These are phyloP conservation scores for Isoetes engelmannii DNA, from an alignment of 83 land plant species.

Conservation along the genomic window DNA sequence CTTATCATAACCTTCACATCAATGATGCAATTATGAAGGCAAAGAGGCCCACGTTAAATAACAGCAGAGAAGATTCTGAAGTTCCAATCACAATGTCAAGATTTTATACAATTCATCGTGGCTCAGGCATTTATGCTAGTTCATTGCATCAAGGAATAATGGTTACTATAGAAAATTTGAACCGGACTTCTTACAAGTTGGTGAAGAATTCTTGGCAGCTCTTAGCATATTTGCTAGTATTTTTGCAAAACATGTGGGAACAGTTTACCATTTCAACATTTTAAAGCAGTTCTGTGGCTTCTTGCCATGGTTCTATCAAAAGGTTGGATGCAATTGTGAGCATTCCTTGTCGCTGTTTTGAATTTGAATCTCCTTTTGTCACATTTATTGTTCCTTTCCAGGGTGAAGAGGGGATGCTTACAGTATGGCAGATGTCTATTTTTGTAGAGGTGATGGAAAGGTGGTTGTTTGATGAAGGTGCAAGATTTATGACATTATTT, in stretches of 20 bases:
- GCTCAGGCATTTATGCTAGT: background rate
- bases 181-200: slow-evolving; percentile 18
- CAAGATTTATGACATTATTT: background rate
- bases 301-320: slow-evolving; percentile 64
- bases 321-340: slow-evolving; percentile 26
- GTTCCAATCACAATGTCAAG: no score
- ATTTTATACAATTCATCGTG: no score
- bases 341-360: slow-evolving; percentile 1
- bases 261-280: slow-evolving; percentile 27
- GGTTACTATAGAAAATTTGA: slow-evolving; percentile 31
- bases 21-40: no score
- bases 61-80: no score
- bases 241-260: slow-evolving; percentile 34
- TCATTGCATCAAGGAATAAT: slow-evolving; percentile 28
- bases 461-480: slow-evolving; percentile 39
- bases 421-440: slow-evolving; percentile 39
- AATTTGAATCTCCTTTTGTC: background rate
- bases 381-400: slow-evolving; percentile 16
- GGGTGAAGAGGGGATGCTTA: slow-evolving; percentile 36
- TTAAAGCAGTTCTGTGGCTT: slow-evolving; percentile 44
- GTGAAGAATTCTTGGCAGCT: slow-evolving; percentile 38
- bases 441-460: slow-evolving; percentile 64
- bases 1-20: no score
- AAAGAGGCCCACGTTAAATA: no score
- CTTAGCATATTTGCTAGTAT: slow-evolving; percentile 56